phyloP scores from a whole-genome alignment of 352 stramenopile species.

The Pythium phragmitis region DNA sequence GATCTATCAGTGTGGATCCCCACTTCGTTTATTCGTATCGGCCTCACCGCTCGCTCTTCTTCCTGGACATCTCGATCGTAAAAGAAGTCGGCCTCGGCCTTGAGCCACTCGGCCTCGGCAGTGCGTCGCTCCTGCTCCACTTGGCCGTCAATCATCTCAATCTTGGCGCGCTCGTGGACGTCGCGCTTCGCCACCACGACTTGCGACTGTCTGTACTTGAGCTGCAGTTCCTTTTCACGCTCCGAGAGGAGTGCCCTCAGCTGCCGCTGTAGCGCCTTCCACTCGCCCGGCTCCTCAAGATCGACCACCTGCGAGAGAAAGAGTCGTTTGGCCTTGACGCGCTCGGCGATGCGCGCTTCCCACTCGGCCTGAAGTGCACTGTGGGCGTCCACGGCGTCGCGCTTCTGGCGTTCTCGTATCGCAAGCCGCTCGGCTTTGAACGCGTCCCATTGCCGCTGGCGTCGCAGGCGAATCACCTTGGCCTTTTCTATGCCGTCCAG shows the following conservation, averaged over 20 bases:
- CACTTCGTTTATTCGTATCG: background rate
- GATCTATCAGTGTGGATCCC: background rate
- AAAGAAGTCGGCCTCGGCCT: conserved; percentile 52
- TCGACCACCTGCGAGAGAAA: conserved; percentile 53
- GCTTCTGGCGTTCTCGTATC: conserved; percentile 43
- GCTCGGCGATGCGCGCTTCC: conserved; percentile 36
- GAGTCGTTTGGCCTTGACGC: conserved; percentile 23
- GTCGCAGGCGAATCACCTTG: conserved; percentile 51
- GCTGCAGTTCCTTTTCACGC: conserved; percentile 36
- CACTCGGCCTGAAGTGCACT: conserved; percentile 44
- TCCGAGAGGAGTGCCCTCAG: conserved; percentile 36
- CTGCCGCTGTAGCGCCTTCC: conserved; percentile 39
- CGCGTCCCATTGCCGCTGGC: conserved; percentile 58
- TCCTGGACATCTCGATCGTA: conserved; percentile 43
- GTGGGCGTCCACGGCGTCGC: conserved; percentile 36
- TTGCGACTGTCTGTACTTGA: conserved; percentile 49
- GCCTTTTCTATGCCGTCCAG: conserved; percentile 63
- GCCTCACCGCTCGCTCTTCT: conserved; percentile 43
- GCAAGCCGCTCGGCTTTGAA: conserved; percentile 43
- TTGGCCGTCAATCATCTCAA: conserved; percentile 55
- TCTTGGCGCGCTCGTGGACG: conserved; percentile 47
- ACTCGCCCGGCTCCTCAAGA: conserved; percentile 53
- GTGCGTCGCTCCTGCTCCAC: conserved; percentile 41
- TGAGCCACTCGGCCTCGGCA: conserved; percentile 49
- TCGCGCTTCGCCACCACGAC: conserved; percentile 43